Conservation (phyloP, 2,329 filamentous ascomycete species). For the Pseudocercospora macadamiae region DNA sequence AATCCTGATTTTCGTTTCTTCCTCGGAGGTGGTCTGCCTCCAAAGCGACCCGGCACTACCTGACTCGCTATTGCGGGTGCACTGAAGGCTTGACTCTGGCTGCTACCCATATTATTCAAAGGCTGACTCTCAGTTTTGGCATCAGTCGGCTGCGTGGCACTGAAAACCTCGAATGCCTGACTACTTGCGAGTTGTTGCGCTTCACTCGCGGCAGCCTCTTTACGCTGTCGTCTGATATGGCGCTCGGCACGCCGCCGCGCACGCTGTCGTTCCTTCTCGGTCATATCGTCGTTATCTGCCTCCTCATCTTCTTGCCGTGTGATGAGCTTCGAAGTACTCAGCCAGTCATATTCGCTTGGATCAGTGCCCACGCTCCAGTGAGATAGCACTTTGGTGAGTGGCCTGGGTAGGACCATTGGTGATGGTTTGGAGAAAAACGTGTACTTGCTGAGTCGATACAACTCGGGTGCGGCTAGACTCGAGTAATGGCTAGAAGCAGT, state of each 20-base stretch:
- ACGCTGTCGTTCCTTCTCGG: slow-evolving; percentile 42
- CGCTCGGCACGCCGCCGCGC: slow-evolving; percentile 44
- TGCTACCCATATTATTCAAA: slow-evolving; percentile 22
- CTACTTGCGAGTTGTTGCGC: slow-evolving; percentile 32
- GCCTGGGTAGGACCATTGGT: slow-evolving; percentile 34
- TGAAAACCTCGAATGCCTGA: slow-evolving; percentile 35
- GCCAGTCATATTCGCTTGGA: slow-evolving; percentile 46
- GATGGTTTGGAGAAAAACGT: slow-evolving; percentile 38
- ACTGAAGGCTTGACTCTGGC: slow-evolving; percentile 22
- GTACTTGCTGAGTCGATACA: slow-evolving; percentile 42
- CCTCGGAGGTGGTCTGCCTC: slow-evolving; percentile 44
- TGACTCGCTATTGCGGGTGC: slow-evolving; percentile 35
- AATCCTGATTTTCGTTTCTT: slow-evolving; percentile 48
- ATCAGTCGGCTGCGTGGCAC: slow-evolving; percentile 32
- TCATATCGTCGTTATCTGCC: slow-evolving; percentile 41
- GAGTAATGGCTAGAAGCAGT: slow-evolving; percentile 32
- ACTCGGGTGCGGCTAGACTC: slow-evolving; percentile 31
- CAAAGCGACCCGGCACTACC: slow-evolving; percentile 36
- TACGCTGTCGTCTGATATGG: slow-evolving; percentile 44
- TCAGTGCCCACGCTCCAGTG: slow-evolving; percentile 48
- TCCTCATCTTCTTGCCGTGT: slow-evolving; percentile 30
- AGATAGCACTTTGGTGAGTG: slow-evolving; percentile 41
- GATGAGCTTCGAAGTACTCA: slow-evolving; percentile 36
- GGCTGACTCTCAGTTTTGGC: slow-evolving; percentile 18
- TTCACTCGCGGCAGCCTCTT: slow-evolving; percentile 40